These are phyloP conservation scores for Saccharomyces eubayanus DNA, from an alignment of 805 yeast genomes.

Conservation along the genomic window DNA sequence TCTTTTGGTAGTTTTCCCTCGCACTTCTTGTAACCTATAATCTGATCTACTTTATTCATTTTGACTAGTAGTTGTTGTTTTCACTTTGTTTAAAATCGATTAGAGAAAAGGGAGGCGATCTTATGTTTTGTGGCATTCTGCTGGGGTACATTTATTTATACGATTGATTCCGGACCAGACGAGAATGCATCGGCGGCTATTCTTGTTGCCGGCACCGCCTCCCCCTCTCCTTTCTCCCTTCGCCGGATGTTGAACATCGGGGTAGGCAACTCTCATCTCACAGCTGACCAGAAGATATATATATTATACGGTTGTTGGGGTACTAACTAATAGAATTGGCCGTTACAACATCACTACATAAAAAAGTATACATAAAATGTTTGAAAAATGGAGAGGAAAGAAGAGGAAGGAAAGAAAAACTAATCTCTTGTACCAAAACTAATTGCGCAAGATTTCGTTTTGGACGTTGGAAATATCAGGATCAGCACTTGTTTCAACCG, in stretches of 20 bases:
- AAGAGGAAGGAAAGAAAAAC: neutral
- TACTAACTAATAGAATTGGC: neutral
- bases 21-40: neutral
- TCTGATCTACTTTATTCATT: neutral
- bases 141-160: neutral
- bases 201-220: neutral
- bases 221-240: neutral
- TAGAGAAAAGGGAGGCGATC: neutral
- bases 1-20: neutral
- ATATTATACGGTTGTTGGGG: neutral
- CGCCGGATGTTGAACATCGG: neutral
- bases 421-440: neutral
- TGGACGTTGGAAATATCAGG: neutral
- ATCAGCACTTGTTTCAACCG: neutral
- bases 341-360: neutral
- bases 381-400: neutral
- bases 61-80: neutral
- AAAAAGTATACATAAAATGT: neutral
- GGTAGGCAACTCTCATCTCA: neutral
- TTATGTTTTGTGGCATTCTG: neutral
- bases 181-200: neutral
- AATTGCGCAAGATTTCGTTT: neutral
- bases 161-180: neutral
- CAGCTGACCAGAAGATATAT: neutral
- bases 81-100: neutral